These are phyloP conservation scores for Alternaria longipes DNA, from an alignment of 2,329 filamentous ascomycete genomes.

Conservation along the genomic window DNA sequence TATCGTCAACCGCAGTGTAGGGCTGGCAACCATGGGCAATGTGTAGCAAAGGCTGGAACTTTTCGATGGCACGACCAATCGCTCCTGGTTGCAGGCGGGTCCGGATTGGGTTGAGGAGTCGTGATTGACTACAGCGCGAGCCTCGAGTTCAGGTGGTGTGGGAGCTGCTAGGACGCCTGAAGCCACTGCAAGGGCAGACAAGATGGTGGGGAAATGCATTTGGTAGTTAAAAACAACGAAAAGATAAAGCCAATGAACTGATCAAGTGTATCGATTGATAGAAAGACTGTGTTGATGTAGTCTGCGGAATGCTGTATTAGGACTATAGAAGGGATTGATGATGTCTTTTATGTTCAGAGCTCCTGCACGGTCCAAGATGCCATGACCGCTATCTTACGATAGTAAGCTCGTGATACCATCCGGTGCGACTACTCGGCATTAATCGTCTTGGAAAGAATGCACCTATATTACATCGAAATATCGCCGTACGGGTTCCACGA, in stretches of 20 bases:
- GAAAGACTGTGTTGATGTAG: not conserved
- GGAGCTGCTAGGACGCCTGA: not conserved
- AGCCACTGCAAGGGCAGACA: not conserved
- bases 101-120: slow-evolving; percentile 1
- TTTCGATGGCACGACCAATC: slow-evolving; percentile 1
- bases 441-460: not conserved
- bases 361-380: not conserved
- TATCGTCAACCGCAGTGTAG: slow-evolving; percentile 4
- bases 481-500: not conserved
- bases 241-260: not conserved
- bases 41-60: slow-evolving; percentile 2
- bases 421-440: not conserved
- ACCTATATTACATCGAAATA: not conserved
- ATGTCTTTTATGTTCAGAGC: not conserved
- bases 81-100: slow-evolving; percentile 3
- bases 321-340: not conserved
- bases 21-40: slow-evolving; percentile 5
- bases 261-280: not conserved
- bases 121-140: slow-evolving; percentile 7
- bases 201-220: not conserved
- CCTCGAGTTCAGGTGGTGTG: not conserved
- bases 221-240: not conserved
- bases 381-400: not conserved
- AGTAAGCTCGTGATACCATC: not conserved
- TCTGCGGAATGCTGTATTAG: not conserved